Conservation (phyloP, 2,329 filamentous ascomycete genomes). For the Truncatella angustata region DNA sequence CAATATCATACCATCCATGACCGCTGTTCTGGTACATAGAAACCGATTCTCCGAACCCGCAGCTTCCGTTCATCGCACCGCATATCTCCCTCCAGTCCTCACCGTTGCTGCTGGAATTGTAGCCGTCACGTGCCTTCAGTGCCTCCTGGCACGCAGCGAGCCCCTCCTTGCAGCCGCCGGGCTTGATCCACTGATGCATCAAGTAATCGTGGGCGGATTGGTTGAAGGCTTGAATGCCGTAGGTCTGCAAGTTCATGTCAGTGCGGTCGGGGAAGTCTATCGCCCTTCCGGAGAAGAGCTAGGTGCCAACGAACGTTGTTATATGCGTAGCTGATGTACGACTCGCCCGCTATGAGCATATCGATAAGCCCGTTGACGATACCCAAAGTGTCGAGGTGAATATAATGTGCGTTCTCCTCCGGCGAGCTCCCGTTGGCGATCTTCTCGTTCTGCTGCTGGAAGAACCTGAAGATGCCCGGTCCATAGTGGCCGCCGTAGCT, state of each 20-base stretch:
- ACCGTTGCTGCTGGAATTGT: neutral
- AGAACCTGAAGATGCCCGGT: conserved; percentile 27
- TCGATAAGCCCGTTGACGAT: conserved; percentile 60
- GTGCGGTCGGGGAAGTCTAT: neutral
- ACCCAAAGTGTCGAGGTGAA: conserved; percentile 40
- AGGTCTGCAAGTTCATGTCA: conserved; percentile 1
- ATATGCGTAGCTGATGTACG: conserved; percentile 41
- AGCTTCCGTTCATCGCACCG: conserved; percentile 9
- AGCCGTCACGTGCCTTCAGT: conserved; percentile 7
- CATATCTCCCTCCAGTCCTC: conserved; percentile 3
- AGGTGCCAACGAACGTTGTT: conserved; percentile 39
- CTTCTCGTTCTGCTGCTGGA: conserved; percentile 30
- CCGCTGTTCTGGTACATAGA: neutral
- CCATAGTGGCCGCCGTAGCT: conserved; percentile 33
- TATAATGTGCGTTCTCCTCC: conserved; percentile 25
- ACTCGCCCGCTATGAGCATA: conserved; percentile 37
- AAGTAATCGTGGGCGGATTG: conserved; percentile 6
- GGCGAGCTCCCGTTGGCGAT: conserved; percentile 29
- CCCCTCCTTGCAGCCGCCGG: conserved; percentile 10
- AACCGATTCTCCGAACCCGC: neutral
- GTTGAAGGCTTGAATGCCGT: conserved; percentile 11
- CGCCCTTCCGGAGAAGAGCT: neutral
- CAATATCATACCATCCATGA: conserved; percentile 19
- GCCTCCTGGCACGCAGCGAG: conserved; percentile 8
- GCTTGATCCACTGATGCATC: conserved; percentile 6